These are phyloP conservation scores for Aspergillus sp. DNA, from an alignment of 2,329 filamentous ascomycete genomes.

Conservation along the genomic window DNA sequence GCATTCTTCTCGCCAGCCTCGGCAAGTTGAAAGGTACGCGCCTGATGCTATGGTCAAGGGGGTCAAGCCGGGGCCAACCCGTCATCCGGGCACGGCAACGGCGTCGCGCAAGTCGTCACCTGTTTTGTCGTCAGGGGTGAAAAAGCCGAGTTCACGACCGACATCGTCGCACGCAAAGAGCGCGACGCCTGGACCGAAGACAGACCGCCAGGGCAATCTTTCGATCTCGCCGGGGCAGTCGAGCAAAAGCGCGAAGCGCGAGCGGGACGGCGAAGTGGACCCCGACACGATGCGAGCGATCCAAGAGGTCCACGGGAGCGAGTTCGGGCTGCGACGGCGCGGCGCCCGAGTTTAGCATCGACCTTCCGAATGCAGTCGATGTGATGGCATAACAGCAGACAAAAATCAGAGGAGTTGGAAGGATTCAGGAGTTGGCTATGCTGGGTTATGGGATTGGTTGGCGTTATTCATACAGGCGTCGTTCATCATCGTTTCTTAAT, in stretches of 20 bases:
- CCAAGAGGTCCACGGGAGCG: slow-evolving; percentile 37
- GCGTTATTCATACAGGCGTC: too few relatives aligned
- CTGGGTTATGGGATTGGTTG: too few relatives aligned
- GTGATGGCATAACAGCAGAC: too few relatives aligned
- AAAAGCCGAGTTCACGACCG: slow-evolving; percentile 27
- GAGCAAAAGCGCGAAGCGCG: slow-evolving; percentile 19
- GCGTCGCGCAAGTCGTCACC: slow-evolving; percentile 20
- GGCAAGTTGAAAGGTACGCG: slow-evolving; percentile 31
- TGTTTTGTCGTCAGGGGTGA: slow-evolving; percentile 16
- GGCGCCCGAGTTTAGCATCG: slow-evolving; percentile 9
- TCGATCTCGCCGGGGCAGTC: slow-evolving; percentile 20
- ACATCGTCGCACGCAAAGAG: slow-evolving; percentile 32
- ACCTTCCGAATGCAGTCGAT: too few relatives aligned
- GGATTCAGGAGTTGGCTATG: too few relatives aligned
- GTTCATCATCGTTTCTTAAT: too few relatives aligned
- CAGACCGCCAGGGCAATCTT: slow-evolving; percentile 13
- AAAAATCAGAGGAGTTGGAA: too few relatives aligned
- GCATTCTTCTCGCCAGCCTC: slow-evolving; percentile 37
- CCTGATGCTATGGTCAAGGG: slow-evolving; percentile 23
- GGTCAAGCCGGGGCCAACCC: slow-evolving; percentile 12
- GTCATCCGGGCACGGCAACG: too few relatives aligned
- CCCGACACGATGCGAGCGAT: slow-evolving; percentile 36
- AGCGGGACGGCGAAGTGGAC: slow-evolving; percentile 27
- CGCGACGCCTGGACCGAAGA: slow-evolving; percentile 31
- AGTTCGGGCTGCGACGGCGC: slow-evolving; percentile 35